A percentile compares a stretch with the other conserved stretches of the same genome.
These are phyloP conservation scores for Harringtonia lauricola DNA, from an alignment of 2,329 filamentous ascomycete species.

Conservation along the genomic window DNA sequence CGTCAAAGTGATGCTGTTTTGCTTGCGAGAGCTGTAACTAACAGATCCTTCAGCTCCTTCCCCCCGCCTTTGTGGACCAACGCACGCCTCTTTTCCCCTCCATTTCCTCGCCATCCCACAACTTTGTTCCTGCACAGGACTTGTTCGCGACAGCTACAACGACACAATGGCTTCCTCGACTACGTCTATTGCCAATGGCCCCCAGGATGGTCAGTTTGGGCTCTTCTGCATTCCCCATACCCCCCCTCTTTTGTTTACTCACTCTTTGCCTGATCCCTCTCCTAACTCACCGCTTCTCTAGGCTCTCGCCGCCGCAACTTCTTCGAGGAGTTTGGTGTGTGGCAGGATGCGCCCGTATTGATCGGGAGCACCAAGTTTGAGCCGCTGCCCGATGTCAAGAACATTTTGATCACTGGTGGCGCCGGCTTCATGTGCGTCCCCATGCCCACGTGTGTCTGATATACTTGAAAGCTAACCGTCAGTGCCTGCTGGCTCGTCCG, in stretches of 20 bases:
- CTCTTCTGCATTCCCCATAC: too few species aligned
- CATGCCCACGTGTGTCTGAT: background rate
- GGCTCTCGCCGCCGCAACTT: slow-evolving; percentile 23
- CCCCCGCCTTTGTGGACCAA: too few species aligned
- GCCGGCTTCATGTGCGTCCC: slow-evolving; percentile 70
- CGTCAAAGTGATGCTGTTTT: too few species aligned
- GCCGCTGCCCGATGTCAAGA: slow-evolving; percentile 57
- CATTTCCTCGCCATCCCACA: background rate
- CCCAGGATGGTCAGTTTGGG: background rate
- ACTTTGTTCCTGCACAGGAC: background rate
- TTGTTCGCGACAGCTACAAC: too few species aligned
- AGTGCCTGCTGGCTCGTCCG: slow-evolving; percentile 77
- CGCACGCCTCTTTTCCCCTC: background rate
- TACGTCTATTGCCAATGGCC: background rate
- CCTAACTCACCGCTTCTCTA: slow-evolving; percentile 7
- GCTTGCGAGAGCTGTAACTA: too few species aligned
- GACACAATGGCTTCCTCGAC: slow-evolving; percentile 1
- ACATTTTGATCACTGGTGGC: slow-evolving; percentile 75
- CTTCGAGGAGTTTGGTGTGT: slow-evolving; percentile 51
- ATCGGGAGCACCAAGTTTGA: slow-evolving; percentile 60
- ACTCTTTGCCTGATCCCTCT: too few species aligned
- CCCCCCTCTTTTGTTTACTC: background rate
- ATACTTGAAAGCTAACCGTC: background rate
- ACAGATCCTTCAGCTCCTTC: too few species aligned
- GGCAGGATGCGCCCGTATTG: slow-evolving; percentile 61